Conservation (phyloP, 306 rosid genomes). For the Citrullus mucosospermus region DNA sequence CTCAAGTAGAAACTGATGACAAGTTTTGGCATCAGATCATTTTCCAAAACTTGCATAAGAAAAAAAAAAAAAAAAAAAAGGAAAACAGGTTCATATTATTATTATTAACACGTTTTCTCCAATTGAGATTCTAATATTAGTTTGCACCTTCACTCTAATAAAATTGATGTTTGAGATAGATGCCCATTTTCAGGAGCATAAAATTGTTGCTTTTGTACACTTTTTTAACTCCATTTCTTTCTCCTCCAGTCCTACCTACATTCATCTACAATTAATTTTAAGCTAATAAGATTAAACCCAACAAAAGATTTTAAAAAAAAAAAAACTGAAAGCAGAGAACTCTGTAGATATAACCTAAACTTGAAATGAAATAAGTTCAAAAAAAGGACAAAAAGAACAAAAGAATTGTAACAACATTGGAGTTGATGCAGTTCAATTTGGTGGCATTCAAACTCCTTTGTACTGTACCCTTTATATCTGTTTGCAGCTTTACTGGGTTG, state of each 20-base stretch:
- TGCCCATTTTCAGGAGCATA: not conserved
- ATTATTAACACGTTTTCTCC: not conserved
- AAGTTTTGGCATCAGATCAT: not conserved
- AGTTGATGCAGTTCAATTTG: too few relatives aligned
- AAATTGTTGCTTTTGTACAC: not conserved
- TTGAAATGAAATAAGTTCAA: too few relatives aligned
- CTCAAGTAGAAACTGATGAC: slow-evolving; percentile 14
- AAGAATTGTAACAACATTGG: too few relatives aligned
- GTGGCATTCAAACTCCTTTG: too few relatives aligned
- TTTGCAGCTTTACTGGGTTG: too few relatives aligned
- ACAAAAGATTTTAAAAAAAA: not conserved
- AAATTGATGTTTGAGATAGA: not conserved
- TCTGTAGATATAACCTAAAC: too few relatives aligned
- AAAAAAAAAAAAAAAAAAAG: not conserved
- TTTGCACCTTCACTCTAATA: slow-evolving; percentile 1
- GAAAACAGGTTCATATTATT: not conserved
- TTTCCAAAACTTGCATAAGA: not conserved
- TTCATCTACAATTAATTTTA: not conserved
- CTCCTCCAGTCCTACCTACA: not conserved
- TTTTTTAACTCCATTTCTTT: not conserved
- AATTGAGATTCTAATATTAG: slow-evolving; percentile 3
- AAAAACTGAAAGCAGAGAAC: too few relatives aligned
- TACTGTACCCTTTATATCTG: too few relatives aligned
- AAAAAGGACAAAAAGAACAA: not conserved
- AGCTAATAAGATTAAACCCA: not conserved